Percentiles rank a stretch among this genome's conserved stretches.
Evolutionary conservation across 179 eudicot species (phyloP).

Genomic region (Dionaea muscipula): DNA sequence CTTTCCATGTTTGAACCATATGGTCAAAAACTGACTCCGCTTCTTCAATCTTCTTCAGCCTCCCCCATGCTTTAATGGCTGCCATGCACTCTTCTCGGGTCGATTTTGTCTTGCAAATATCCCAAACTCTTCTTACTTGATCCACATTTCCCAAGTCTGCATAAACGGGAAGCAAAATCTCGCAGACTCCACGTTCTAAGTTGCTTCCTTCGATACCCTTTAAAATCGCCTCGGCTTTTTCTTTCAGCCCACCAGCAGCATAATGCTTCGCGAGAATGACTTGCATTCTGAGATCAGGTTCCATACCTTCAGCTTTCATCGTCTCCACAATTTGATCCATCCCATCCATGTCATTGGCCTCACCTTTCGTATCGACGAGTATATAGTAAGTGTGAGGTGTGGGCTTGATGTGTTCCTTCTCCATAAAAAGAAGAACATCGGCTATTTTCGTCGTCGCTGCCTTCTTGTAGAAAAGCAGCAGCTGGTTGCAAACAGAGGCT

Average conservation of each 20-base stretch:
- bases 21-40: conserved; percentile 62
- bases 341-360: conserved; percentile 46
- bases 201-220: conserved; percentile 58
- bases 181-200: conserved; percentile 25
- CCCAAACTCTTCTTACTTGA: conserved; percentile 71
- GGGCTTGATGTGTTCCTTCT: conserved; percentile 65
- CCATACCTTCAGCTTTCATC: conserved; percentile 67
- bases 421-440: conserved; percentile 65
- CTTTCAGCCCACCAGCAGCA: conserved; percentile 40
- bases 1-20: conserved; percentile 22
- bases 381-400: conserved; percentile 48
- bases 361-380: conserved; percentile 71
- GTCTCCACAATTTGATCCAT: conserved; percentile 78
- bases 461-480: conserved; percentile 67
- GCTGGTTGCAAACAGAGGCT: conserved; percentile 62
- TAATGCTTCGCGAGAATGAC: conserved; percentile 53
- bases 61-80: conserved; percentile 71
- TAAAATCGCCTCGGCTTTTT: conserved; percentile 53
- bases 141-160: conserved; percentile 54
- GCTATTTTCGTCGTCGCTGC: conserved; percentile 60
- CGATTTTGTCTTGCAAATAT: conserved; percentile 32
- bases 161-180: conserved; percentile 43
- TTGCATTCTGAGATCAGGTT: conserved; percentile 25
- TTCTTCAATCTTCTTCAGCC: conserved; percentile 42
- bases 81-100: conserved; percentile 34